A percentile compares a stretch with the other conserved stretches of the same genome.
phyloP scores from a whole-genome alignment of 192 early-diverging fungal genomes.

The Podila epigama region DNA sequence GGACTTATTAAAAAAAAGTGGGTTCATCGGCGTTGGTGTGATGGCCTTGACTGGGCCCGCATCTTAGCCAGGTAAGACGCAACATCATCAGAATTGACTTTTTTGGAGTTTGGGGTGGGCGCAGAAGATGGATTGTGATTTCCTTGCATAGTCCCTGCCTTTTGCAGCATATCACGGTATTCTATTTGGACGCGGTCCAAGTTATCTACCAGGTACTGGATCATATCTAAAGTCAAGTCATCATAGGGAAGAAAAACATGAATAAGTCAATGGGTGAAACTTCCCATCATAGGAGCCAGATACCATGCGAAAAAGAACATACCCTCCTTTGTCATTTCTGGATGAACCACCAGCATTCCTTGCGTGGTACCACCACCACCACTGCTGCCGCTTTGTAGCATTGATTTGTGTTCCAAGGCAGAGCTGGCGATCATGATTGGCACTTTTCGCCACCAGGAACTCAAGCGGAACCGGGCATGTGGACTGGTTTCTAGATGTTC shows the following conservation, averaged over 20 bases:
- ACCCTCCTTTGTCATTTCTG: slow-evolving; percentile 43
- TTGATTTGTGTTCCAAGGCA: neutral
- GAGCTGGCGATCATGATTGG: slow-evolving; percentile 35
- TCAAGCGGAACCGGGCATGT: slow-evolving; percentile 3
- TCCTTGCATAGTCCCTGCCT: neutral
- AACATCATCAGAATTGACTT: too few relatives aligned
- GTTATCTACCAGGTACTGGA: slow-evolving; percentile 13
- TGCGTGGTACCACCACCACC: neutral
- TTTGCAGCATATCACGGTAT: slow-evolving; percentile 17
- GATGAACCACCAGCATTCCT: slow-evolving; percentile 27
- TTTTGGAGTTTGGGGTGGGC: too few relatives aligned
- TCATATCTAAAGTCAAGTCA: slow-evolving; percentile 15
- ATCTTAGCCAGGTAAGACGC: too few relatives aligned
- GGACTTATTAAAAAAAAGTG: too few relatives aligned
- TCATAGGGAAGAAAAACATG: neutral
- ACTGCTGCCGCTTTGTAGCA: neutral
- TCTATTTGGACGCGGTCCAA: slow-evolving; percentile 9
- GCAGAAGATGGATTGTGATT: too few relatives aligned
- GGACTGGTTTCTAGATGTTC: neutral
- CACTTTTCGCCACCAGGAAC: slow-evolving; percentile 40
- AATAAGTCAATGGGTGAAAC: neutral
- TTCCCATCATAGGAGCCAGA: neutral
- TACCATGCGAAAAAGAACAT: neutral
- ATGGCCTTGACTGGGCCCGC: too few relatives aligned
- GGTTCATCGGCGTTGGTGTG: too few relatives aligned